Conservation (phyloP, 495 filamentous ascomycete species). For the Haplographium delicatum region DNA sequence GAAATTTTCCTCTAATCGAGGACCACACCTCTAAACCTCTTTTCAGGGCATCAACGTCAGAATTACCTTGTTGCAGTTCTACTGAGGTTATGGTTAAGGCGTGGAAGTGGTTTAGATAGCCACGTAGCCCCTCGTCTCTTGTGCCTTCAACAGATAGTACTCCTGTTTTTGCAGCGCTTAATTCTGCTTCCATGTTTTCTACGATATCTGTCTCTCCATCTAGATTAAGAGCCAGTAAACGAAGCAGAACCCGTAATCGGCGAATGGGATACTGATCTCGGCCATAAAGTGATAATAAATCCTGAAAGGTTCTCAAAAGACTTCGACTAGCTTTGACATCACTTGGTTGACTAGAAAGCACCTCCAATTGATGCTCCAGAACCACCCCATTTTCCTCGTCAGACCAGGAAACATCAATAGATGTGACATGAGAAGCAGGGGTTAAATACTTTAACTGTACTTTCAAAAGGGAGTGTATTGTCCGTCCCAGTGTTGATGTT, state of each 20-base stretch:
- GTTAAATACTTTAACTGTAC: conserved; percentile 33
- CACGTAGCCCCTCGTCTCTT: conserved; percentile 47
- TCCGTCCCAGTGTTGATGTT: conserved; percentile 37
- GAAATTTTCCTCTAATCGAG: conserved; percentile 40
- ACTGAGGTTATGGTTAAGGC: conserved; percentile 49
- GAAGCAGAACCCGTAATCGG: conserved; percentile 39
- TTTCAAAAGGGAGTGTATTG: conserved; percentile 40
- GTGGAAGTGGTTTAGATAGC: conserved; percentile 52
- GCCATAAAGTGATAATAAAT: conserved; percentile 38
- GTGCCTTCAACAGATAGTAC: conserved; percentile 10
- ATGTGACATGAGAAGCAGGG: background rate
- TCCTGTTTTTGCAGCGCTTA: background rate
- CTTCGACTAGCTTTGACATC: background rate
- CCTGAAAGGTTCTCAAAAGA: conserved; percentile 10
- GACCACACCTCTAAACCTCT: conserved; percentile 46
- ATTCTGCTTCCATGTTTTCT: conserved; percentile 2
- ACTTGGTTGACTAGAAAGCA: conserved; percentile 10
- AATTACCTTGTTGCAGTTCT: conserved; percentile 47
- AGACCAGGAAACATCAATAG: conserved; percentile 14
- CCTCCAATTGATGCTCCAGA: conserved; percentile 42
- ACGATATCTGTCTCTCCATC: background rate
- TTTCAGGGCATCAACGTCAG: conserved; percentile 44
- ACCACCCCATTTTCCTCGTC: conserved; percentile 39
- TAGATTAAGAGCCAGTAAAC: conserved; percentile 34
- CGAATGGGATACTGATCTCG: conserved; percentile 37